Base-by-base conservation (phyloP, 306 rosid genomes). In the Castanospermum australe region DNA sequence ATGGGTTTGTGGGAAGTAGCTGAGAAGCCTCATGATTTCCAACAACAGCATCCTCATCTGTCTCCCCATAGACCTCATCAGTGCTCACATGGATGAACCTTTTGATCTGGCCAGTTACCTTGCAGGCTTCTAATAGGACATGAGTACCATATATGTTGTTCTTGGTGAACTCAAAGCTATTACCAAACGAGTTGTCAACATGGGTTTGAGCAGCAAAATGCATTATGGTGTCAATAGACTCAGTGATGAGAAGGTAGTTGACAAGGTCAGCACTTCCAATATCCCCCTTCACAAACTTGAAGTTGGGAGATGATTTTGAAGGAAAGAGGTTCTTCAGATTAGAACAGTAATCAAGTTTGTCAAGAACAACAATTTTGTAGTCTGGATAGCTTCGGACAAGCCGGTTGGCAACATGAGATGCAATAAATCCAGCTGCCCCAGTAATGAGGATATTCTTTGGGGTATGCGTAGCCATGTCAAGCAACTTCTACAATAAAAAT, bases 161-260 rank as follows among this genome's bases (percentile, higher is more conserved):
- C 94, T 93, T 93, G 76, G 98, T 93, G 86, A 93, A 91, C 91
- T 93, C 98, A 52, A 93, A 87, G 87, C 98, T 93, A 64, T 93
- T 93, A 42, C 98, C 97, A 67, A 93, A 93, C 5, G 97, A 93
- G 79, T 93, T 93, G 85, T 93, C 98, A 0, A 93, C 98, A 51
- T 93, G 97, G 18, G 98, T 93, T 86, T 93, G 98, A 77, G 98
- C 98, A n/a, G 97, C 98, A 84, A 93, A 93, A 83, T 93, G 98
- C 97, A 93, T 93, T 36, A 93, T 93, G 1, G 98, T 93, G 78
- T 93, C 98, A 5, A 93, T 93, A 2, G 88, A 80, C 83, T 93
- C 98, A 0, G 98, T 88, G 65, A 93, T 89, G 67, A 93, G 90
- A 48, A 93, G 97, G 82, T 88, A 93, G 84, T 93, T 93, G 79